Percentiles rank a stretch among this genome's conserved stretches.
phyloP scores from a whole-genome alignment of 306 rosid genomes.

The Trifolium dubium region DNA sequence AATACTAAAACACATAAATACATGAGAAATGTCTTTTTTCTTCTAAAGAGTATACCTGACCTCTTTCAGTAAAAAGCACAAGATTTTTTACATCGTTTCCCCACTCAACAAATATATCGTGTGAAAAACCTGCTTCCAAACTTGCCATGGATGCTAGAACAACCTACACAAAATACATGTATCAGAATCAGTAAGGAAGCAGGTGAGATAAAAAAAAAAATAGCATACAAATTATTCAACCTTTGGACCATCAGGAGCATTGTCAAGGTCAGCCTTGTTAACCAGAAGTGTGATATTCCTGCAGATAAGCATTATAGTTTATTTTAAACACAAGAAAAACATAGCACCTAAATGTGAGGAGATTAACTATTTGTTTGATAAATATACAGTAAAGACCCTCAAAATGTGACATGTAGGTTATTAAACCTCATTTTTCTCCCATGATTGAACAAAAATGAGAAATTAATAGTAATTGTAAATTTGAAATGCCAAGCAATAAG shows the following conservation, averaged over 20 bases:
- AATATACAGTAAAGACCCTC: background rate
- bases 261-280: constrained; percentile 85
- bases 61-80: constrained; percentile 90
- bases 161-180: constrained; percentile 57
- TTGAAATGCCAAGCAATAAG: constrained; percentile 1
- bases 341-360: constrained; percentile 26
- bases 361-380: constrained; percentile 5
- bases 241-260: constrained; percentile 96
- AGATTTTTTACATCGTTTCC: constrained; percentile 78
- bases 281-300: constrained; percentile 72
- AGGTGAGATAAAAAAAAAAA: constrained; percentile 27
- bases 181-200: constrained; percentile 31
- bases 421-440: constrained; percentile 5
- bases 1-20: constrained; percentile 30
- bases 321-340: constrained; percentile 39
- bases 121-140: constrained; percentile 98
- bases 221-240: constrained; percentile 48
- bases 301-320: constrained; percentile 51
- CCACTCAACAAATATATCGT: constrained; percentile 95
- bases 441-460: constrained; percentile 32
- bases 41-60: constrained; percentile 68
- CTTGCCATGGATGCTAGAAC: constrained; percentile 98
- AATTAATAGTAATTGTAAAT: constrained; percentile 1
- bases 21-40: background rate
- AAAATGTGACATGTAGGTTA: constrained; percentile 5